Evolutionary conservation across 1,284 basidiomycete species (phyloP), one percentile per base, ranked within the genome.

Genomic region (Phylloporus sp.): DNA sequence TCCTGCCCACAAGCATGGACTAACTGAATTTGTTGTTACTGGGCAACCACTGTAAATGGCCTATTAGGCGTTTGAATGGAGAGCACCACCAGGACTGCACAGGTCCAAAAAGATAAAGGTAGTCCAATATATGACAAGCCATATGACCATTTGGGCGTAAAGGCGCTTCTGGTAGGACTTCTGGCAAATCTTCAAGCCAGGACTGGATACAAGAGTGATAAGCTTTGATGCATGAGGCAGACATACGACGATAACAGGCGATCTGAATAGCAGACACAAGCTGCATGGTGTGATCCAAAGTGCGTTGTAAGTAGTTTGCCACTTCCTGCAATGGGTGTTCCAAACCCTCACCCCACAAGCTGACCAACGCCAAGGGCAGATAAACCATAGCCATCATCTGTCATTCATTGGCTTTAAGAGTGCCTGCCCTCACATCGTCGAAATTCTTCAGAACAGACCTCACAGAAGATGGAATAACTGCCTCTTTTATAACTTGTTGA

Each of bases 361-460:
- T 71, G 4, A 71, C 15, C 4, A 82, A 71, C 5, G 80, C 78
- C 17, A 81, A 69, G 3, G 77, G 75, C 1, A 80, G 62, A 66
- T 76, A 79, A 27, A 82, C 70, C 0, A 76, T 78, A 47, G 70
- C 69, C 15, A 80, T 69, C 6, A 75, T 72, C 7, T 69, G 64
- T 77, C 80, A 82, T 63, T 82, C 71, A 58, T 78, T 75, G 0
- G 78, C 80, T 52, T 78, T 81, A 4, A 81, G 63, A 25, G 74
- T 77, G 2, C 80, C 77, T 1, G 74, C 70, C 25, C 62, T 45
- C 5, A 61, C 61, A 3, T 80, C 76, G 12, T 78, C 74, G 69
- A 77, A 81, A 58, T 80, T 78, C 6, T 62, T 35, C 2, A 77
- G 80, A 0, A 78, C 78, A 14, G 75, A 74, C 7, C 65, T 65